These are phyloP conservation scores for Coemansia sp. DNA, from an alignment of 192 early-diverging fungal genomes.

Conservation along the genomic window DNA sequence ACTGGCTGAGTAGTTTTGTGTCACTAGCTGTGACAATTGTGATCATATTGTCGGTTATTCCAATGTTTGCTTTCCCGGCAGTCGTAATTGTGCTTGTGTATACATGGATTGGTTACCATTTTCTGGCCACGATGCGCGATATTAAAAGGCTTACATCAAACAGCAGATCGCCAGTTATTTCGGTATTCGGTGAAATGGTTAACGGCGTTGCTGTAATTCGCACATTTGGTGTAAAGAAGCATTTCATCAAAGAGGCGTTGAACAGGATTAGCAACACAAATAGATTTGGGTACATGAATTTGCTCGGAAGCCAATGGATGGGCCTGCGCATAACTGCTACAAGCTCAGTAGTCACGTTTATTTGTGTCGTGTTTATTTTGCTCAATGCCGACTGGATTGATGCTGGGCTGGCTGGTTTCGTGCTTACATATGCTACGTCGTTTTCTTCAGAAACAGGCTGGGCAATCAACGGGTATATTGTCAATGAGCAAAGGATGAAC, in stretches of 20 bases:
- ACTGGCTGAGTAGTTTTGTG: constrained; percentile 56
- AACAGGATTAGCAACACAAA: constrained; percentile 71
- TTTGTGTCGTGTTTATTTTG: constrained; percentile 67
- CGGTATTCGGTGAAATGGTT: constrained; percentile 80
- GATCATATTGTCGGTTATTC: constrained; percentile 66
- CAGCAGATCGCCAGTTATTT: constrained; percentile 70
- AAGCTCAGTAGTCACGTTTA: constrained; percentile 74
- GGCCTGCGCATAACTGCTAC: constrained; percentile 76
- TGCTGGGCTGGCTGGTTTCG: constrained; percentile 85
- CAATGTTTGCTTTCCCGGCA: constrained; percentile 72
- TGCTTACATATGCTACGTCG: constrained; percentile 77
- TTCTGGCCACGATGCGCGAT: constrained; percentile 77
- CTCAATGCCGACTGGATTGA: constrained; percentile 59
- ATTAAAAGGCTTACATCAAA: constrained; percentile 84
- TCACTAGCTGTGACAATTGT: constrained; percentile 59
- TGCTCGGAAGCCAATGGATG: constrained; percentile 88
- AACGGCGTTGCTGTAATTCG: constrained; percentile 77
- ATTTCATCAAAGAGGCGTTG: constrained; percentile 68
- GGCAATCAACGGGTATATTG: constrained; percentile 72
- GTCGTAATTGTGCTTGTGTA: constrained; percentile 61
- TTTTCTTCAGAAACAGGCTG: constrained; percentile 79
- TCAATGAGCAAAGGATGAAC: constrained; percentile 85
- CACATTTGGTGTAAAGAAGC: constrained; percentile 74
- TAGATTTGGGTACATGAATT: constrained; percentile 79
- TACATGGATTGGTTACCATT: constrained; percentile 64